Base-by-base conservation (phyloP, 768 basidiomycete genomes). In the Tricholoma saponaceum region DNA sequence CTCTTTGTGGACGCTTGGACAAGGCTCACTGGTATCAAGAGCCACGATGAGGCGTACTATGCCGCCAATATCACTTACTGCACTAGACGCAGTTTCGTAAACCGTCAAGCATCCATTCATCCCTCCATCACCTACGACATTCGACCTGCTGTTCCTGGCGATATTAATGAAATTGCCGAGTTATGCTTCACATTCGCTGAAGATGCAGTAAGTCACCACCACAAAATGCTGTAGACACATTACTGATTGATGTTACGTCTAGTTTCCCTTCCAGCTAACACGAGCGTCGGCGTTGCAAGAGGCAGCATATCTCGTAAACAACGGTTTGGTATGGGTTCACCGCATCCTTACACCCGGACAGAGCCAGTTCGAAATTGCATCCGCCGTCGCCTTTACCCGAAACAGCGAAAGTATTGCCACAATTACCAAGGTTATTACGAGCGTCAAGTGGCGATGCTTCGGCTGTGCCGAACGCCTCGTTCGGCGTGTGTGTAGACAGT, bases 361-460 rank as follows among this genome's bases (percentile, higher is more conserved):
- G 44, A 54, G 51, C 8, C 43, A 52, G 0, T 60, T 69, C 47
- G 75, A 78, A 25, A 77, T 85, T 20, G 85, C 88, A 0, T 89
- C 79, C 18, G 82, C 91, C 39, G 85, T 85, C 5, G 88, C 88
- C 14, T 81, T 80, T 26, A 88, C 89, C 7, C 75, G 90, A 10
- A 82, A 83, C 58, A 83, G 77, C 23, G 73, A 76, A 0, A 75
- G 64, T 4, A 78, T 86, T 23, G 82, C 83, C 2, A 81, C 85
- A 0, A 83, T 92, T 46, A 86, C 86, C 37, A 91, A 92, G 67
- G 89, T 91, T 0, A 86, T 75, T 65, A 91, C 90, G 0, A 72
- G 77, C 49, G 73, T 80, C 0, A 35, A 62, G 2, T 86, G 81
- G 77, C 75, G 85, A 44, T 67, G 78, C 0, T 71, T 66, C 0